A percentile compares a stretch with the other conserved stretches of the same genome.
Evolutionary conservation across 352 stramenopile genomes (phyloP).

Genomic region (Pythium coloratum): DNA sequence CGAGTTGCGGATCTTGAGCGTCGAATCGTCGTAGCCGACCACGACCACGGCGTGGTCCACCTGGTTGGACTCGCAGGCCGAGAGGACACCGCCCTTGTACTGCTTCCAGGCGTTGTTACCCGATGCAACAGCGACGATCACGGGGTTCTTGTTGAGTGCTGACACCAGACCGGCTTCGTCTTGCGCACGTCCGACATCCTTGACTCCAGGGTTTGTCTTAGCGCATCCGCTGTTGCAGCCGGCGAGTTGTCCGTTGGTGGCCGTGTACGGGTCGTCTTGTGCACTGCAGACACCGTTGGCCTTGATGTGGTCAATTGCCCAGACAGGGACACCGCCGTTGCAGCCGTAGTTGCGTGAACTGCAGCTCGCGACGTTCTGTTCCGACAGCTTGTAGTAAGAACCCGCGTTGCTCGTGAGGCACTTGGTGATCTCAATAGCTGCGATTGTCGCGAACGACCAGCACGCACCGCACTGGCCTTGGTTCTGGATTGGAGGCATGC

Average conservation of each 20-base stretch:
- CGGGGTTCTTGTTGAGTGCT: constrained; percentile 92
- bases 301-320: constrained; percentile 91
- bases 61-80: constrained; percentile 58
- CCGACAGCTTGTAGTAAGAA: constrained; percentile 75
- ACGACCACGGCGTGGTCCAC: constrained; percentile 97
- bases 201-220: constrained; percentile 15
- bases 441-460: constrained; percentile 95
- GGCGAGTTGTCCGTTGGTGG: constrained; percentile 7
- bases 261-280: constrained; percentile 81
- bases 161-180: constrained; percentile 72
- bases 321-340: constrained; percentile 88
- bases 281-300: constrained; percentile 81
- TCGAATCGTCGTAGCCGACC: constrained; percentile 91
- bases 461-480: constrained; percentile 97
- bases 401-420: constrained; percentile 73
- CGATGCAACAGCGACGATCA: constrained; percentile 93
- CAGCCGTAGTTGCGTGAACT: constrained; percentile 88
- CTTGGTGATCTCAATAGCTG: constrained; percentile 89
- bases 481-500: constrained; percentile 43
- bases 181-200: constrained; percentile 1
- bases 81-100: constrained; percentile 93
- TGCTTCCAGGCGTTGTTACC: constrained; percentile 96
- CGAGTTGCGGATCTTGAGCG: constrained; percentile 97
- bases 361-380: constrained; percentile 94
- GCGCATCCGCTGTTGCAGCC: constrained; percentile 13